Conservation (phyloP, 306 rosid species). For the Quercus dentata region DNA sequence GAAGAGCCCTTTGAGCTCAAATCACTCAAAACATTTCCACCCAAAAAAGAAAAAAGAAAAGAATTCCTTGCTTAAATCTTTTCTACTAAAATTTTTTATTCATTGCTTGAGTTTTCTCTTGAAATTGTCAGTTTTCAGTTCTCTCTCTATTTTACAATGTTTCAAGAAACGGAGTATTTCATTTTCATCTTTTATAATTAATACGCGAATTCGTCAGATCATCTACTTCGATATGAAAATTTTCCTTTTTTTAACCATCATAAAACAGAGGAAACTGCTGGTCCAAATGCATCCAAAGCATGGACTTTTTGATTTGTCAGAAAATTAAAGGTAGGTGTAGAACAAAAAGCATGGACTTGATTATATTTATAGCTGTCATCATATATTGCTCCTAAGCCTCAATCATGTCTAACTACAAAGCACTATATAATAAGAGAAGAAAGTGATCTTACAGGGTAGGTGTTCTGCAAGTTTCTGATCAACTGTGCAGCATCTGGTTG, state of each 20-base stretch:
- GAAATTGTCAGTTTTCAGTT: too few relatives aligned
- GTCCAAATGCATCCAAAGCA: too few relatives aligned
- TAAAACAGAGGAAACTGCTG: background rate
- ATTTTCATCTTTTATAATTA: too few relatives aligned
- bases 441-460: slow-evolving; percentile 53
- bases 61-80: background rate
- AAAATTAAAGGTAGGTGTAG: too few relatives aligned
- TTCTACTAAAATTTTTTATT: background rate
- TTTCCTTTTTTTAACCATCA: background rate
- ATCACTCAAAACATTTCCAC: background rate
- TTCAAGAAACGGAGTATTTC: too few relatives aligned
- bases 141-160: background rate
- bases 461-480: slow-evolving; percentile 51
- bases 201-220: too few relatives aligned
- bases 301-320: too few relatives aligned
- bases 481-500: slow-evolving; percentile 75
- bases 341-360: background rate
- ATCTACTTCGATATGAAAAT: too few relatives aligned
- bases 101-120: background rate
- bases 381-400: background rate
- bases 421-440: background rate
- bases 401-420: background rate
- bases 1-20: background rate
- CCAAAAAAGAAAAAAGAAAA: background rate
- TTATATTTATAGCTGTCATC: background rate